Conservation (phyloP, 2,329 filamentous ascomycete genomes). For the Simplicillium sp. region DNA sequence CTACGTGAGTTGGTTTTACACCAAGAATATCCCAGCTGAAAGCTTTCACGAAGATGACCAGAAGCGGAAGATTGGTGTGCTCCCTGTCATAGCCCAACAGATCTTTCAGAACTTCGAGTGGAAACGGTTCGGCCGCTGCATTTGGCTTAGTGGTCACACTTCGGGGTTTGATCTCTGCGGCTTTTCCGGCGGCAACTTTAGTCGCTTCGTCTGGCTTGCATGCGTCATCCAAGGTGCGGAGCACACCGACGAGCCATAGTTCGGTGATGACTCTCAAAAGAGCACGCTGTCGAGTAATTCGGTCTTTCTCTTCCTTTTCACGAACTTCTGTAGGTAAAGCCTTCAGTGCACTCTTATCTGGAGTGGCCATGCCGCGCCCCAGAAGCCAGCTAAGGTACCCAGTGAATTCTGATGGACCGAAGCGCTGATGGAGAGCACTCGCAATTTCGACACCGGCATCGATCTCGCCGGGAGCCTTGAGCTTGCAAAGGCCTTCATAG, state of each 20-base stretch:
- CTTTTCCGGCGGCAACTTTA: constrained; percentile 53
- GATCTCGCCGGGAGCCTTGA: constrained; percentile 87
- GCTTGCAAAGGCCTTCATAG: constrained; percentile 85
- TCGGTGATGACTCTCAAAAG: constrained; percentile 88
- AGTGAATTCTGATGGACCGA: constrained; percentile 84
- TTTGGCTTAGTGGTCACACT: constrained; percentile 42
- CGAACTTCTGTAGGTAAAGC: constrained; percentile 68
- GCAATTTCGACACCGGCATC: constrained; percentile 87
- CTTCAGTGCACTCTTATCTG: constrained; percentile 78
- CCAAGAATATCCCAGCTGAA: constrained; percentile 95
- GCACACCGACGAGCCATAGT: constrained; percentile 83
- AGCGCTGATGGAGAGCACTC: constrained; percentile 91
- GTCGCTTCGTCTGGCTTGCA: constrained; percentile 53
- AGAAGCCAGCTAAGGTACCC: constrained; percentile 87
- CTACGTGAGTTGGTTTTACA: constrained; percentile 58
- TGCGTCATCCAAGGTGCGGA: constrained; percentile 69
- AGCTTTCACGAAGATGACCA: constrained; percentile 91
- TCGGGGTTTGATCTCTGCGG: constrained; percentile 48
- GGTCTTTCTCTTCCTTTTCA: constrained; percentile 93
- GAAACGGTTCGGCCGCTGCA: constrained; percentile 79
- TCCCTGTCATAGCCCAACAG: constrained; percentile 89
- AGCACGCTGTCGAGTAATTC: constrained; percentile 74
- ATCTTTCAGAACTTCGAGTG: constrained; percentile 95
- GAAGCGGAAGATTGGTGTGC: constrained; percentile 79
- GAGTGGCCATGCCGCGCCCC: constrained; percentile 81